phyloP scores from a whole-genome alignment of 129 eudicot species.

The Solidago caesia region DNA sequence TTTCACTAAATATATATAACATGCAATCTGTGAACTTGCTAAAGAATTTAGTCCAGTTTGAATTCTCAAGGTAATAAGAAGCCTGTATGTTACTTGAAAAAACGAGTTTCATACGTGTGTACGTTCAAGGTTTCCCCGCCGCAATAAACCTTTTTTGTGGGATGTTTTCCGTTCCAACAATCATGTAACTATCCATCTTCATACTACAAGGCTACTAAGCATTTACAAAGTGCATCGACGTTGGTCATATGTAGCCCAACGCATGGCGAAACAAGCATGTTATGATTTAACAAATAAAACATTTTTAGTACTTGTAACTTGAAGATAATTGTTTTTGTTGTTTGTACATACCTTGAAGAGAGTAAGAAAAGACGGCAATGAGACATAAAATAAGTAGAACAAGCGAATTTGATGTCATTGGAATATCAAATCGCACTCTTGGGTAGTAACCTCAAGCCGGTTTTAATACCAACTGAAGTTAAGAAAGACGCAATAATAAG shows the following conservation, averaged over 20 bases:
- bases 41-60: no score
- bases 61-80: no score
- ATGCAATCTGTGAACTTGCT: no score
- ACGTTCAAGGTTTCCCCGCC: no score
- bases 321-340: neutral
- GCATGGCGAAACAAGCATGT: neutral
- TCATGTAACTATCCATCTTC: neutral
- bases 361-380: conserved; percentile 25
- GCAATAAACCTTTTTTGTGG: neutral
- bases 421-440: conserved; percentile 3
- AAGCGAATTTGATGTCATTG: conserved; percentile 14
- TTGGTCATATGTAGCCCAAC: neutral
- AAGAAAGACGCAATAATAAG: conserved; percentile 1
- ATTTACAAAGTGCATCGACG: no score
- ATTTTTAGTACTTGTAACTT: neutral
- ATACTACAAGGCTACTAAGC: no score
- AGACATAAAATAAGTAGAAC: conserved; percentile 25
- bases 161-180: neutral
- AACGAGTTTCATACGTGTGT: no score
- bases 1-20: no score
- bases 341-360: conserved; percentile 29
- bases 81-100: no score
- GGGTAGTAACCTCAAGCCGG: neutral
- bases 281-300: neutral
- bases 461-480: conserved; percentile 5